Evolutionary conservation across 176 grass and related monocot species (phyloP), one percentile per base, ranked within the genome.

Genomic region (Eremochloa ophiuroides): DNA sequence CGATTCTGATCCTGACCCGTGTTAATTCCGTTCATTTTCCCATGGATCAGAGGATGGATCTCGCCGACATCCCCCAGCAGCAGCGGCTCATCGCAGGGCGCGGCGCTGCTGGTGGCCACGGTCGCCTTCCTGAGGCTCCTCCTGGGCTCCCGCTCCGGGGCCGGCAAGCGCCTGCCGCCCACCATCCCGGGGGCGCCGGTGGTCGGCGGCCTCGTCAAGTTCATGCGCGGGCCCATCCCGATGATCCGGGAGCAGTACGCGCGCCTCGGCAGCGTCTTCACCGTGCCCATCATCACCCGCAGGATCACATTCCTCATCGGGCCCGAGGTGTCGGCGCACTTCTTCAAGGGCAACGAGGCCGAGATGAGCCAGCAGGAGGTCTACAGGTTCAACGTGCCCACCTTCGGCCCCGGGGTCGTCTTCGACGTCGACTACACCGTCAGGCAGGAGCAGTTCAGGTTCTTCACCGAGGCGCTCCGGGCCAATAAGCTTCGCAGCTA

Each of bases 331-430:
- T 98, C 95, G 1, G 88, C 71, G 3, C 88, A 98, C 75, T 98
- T 98, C 84, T 98, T 98, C 74, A 98, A 95, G 84, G 93, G 92
- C 8, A 85, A 91, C 13, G 95, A 98, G 84, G 46, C 84, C 4
- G 90, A 98, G 80, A 77, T 98, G 80, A 98, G 95, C 86, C 95
- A 98, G 90, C 92, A 95, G 78, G 95, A 98, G 84, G 95, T 98
- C 1, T 98, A 98, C 66, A 71, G 85, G 75, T 95, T 95, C 84
- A 98, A 94, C 31, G 95, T 98, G 42, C 92, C 95, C 6, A 93
- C 92, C 2, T 98, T 98, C 40, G 95, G 95, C 4, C 95, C 90
- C 0, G 95, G 95, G 33, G 95, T 98, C 12, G 92, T 95, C 9
- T 95, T 93, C 20, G 95, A 98, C 43, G 95, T 98, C 7, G 90